Evolutionary conservation across 2,329 filamentous ascomycete species (phyloP).

Genomic region (Venturia asperata): DNA sequence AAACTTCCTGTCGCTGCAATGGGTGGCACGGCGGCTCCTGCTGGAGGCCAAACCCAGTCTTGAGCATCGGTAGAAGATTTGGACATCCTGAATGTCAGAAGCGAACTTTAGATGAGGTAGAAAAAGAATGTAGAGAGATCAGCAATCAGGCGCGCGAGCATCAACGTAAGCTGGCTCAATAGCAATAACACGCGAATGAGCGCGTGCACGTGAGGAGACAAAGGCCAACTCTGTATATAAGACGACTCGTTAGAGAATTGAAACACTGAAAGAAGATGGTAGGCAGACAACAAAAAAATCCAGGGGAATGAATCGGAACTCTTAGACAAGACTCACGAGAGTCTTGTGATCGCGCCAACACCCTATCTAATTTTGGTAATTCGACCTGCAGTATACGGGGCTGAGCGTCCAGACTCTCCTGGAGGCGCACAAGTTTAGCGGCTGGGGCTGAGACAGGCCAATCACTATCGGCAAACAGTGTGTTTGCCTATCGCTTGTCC

Average conservation of each 20-base stretch:
- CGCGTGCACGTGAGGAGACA: neutral
- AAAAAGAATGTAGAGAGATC: neutral
- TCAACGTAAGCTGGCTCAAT: neutral
- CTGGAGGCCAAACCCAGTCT: neutral
- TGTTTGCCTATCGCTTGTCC: too few relatives aligned
- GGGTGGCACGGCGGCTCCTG: neutral
- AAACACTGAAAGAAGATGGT: neutral
- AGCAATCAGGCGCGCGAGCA: neutral
- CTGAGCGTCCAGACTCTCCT: neutral
- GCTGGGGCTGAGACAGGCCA: neutral
- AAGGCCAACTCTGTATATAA: neutral
- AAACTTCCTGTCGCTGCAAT: constrained; percentile 10
- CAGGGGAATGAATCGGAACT: neutral
- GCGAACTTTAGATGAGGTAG: neutral
- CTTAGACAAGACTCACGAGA: neutral
- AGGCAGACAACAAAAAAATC: neutral
- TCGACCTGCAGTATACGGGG: neutral
- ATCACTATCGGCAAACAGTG: too few relatives aligned
- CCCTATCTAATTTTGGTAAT: neutral
- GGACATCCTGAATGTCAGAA: neutral
- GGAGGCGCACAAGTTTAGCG: neutral
- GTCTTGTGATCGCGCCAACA: neutral
- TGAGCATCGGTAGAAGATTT: neutral
- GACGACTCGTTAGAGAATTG: neutral
- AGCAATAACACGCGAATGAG: neutral